Base-by-base conservation (phyloP, 495 filamentous ascomycete genomes). In the Aspergillus indologenus region DNA sequence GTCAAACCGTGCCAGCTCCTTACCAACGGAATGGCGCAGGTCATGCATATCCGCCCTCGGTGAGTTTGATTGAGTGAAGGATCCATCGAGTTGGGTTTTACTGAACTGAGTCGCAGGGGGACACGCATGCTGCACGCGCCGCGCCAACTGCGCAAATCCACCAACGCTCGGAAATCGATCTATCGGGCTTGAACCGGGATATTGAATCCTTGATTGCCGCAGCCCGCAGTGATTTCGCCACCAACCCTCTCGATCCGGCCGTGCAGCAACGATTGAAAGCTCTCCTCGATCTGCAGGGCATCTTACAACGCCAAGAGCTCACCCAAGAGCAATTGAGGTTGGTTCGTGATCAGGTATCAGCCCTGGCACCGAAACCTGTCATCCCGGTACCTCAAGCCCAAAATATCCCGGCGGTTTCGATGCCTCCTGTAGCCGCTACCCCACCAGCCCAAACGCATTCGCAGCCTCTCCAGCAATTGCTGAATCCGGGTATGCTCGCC, bases 251-350 rank as follows among this genome's bases (percentile, higher is more conserved):
- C 75, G 89, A 96, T 77, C 74, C 79, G 71, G 82, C 83, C 67
- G 80, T 87, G 62, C 87, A 91, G 73, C 84, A 83, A 59, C 88
- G 87, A 65, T 73, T 98, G 66, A 89, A 92, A 71, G 91, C 92
- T 19, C 81, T 98, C 63, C 74, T 95, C 71, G 90, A 93, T 71
- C 82, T 98, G 61, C 88, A 96, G 75, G 82, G 71, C 48, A 85
- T 96, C 66, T 75, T 98, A 72, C 82, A 88, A 66, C 85, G 79
- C 61, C 89, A 90, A 67, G 83, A 90, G 65, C 82, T 96, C 65
- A 85, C 89, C 48, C 87, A 85, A 67, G 85, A 91, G 63, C 86
- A 95, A 75, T 79, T 96, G 63, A 85, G 85, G 70, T 79, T 87
- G 67, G 85, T 96, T 65, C 85, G 86, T 69, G 85, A 90, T 65